Percentiles rank a stretch among this genome's conserved stretches.
Evolutionary conservation across 2,329 filamentous ascomycete species (phyloP).

Genomic region (Curvularia spicifera): DNA sequence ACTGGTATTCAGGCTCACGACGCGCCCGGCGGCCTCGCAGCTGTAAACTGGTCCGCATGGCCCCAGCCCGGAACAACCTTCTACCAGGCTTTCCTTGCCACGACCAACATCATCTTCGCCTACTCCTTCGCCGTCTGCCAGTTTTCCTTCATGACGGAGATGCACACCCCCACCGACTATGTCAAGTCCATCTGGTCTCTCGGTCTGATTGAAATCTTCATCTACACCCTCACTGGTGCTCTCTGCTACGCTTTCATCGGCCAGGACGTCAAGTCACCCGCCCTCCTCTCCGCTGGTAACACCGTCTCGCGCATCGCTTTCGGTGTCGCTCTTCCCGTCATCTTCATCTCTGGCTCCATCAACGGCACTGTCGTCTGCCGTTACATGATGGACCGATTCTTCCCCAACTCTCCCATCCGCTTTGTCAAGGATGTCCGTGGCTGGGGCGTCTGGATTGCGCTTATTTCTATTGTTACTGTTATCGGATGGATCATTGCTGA

Average conservation of each 20-base stretch:
- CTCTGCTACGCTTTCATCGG: slow-evolving; percentile 75
- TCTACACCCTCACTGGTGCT: slow-evolving; percentile 73
- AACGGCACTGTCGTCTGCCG: slow-evolving; percentile 72
- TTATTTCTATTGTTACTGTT: slow-evolving; percentile 64
- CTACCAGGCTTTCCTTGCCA: slow-evolving; percentile 66
- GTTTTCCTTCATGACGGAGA: slow-evolving; percentile 72
- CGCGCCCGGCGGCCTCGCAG: slow-evolving; percentile 39
- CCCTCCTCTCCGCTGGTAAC: slow-evolving; percentile 67
- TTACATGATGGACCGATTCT: slow-evolving; percentile 68
- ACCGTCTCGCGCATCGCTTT: slow-evolving; percentile 72
- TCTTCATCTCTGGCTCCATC: slow-evolving; percentile 74
- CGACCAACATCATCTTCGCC: slow-evolving; percentile 40
- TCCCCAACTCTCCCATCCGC: slow-evolving; percentile 60
- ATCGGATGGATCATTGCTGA: slow-evolving; percentile 73
- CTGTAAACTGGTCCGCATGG: slow-evolving; percentile 42
- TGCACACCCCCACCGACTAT: slow-evolving; percentile 68
- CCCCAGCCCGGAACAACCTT: slow-evolving; percentile 57
- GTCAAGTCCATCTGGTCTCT: slow-evolving; percentile 64
- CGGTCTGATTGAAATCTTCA: slow-evolving; percentile 60
- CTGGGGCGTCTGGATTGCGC: slow-evolving; percentile 64
- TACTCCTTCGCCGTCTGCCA: slow-evolving; percentile 68
- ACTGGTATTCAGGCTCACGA: slow-evolving; percentile 57
- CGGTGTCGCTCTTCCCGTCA: slow-evolving; percentile 73
- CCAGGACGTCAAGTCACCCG: slow-evolving; percentile 65
- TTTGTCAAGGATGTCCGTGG: slow-evolving; percentile 46